Base-by-base conservation (phyloP, 2,329 filamentous ascomycete genomes). In the Aspergillus aculeatus region DNA sequence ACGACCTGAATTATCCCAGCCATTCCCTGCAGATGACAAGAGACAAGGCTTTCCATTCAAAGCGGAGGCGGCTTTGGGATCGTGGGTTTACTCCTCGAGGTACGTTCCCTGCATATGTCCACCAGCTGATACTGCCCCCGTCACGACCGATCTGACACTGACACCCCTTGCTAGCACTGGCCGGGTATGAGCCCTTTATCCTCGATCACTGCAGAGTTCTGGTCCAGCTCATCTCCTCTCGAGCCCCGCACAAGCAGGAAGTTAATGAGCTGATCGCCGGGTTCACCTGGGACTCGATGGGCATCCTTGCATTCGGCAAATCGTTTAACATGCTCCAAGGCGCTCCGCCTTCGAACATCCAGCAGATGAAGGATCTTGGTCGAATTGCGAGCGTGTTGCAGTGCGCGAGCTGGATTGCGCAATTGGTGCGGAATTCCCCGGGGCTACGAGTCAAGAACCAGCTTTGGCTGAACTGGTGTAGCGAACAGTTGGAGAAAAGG, bases 241-340 rank as follows among this genome's bases (percentile, higher is more conserved):
- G 44, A 35, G 49, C 21, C 23, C 19, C 44, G 10, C 35, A 59
- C 29, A 21, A n/a, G n/a, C 32, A 57, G 24, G 58, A 60, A 19
- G 54, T 52, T 2, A 60, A 54, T 3, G 29, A 47, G 4, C 11
- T 60, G 26, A 35, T 60, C 11, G 50, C 41, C 5, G 32, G 23
- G 10, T 59, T 59, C 51, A 23, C 51, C 9, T 62, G 47, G 47
- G 60, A 59, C 19, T 52, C 57, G 11, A 62, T 62, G 60, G 60
- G 60, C 9, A 54, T 54, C 7, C 41, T 62, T 38, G 50, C 57
- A 11, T 57, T 57, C n/a, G 54, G 60, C 3, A 57, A 59, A 35
- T 57, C 53, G 5, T 62, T 62, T 23, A 54, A 54, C 38, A 54
- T 59, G 50, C 38, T 59, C 48, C 47, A 53, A 29, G 57, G 57